Base-by-base conservation (phyloP, 768 basidiomycete species). In the Albatrellus ellisii region DNA sequence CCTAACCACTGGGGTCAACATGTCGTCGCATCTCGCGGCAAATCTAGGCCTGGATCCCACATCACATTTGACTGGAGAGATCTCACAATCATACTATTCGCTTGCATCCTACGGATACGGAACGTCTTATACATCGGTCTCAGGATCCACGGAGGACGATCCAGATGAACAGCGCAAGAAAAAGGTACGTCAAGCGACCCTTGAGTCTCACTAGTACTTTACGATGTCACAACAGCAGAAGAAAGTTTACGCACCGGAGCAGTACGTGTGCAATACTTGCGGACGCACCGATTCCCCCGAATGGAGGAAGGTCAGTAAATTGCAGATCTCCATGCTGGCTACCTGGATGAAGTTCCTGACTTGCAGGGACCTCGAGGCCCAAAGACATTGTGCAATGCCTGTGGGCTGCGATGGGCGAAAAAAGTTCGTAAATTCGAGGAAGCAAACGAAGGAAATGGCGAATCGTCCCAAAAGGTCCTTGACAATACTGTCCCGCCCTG, bases 351-450 rank as follows among this genome's bases (percentile, higher is more conserved):
- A 14, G 18, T 20, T 24, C 33, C 12, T 39, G 25, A 34, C 6
- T 4, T 18, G 2, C 49, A 86, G 86, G 94, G 94, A 9, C 94
- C 94, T 1, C 69, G 75, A 42, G 94, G 94, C 26, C 90, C 94
- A 1, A 99, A 97, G 64, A 95, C 94, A n/a, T 63, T 97, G 4
- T 97, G 94, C 67, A 95, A 97, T 60, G 91, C 91, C 2, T 95
- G 94, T 50, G 92, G 92, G 20, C 62, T 98, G 29, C 72, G 91
- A 41, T 94, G 89, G 87, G 91, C 91, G 22, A 94, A 95, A 62
- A 62, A 73, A 46, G 62, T 69, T 28, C 72, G 73, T 50, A 70
- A 55, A 48, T 60, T 59, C 47, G 58, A 56, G 42, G 62, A 67
- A 47, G 59, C 60, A 11, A 52, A 56, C 36, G 41, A 58, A 42